phyloP scores from a whole-genome alignment of 805 yeast species.

The Ogataea corticis region DNA sequence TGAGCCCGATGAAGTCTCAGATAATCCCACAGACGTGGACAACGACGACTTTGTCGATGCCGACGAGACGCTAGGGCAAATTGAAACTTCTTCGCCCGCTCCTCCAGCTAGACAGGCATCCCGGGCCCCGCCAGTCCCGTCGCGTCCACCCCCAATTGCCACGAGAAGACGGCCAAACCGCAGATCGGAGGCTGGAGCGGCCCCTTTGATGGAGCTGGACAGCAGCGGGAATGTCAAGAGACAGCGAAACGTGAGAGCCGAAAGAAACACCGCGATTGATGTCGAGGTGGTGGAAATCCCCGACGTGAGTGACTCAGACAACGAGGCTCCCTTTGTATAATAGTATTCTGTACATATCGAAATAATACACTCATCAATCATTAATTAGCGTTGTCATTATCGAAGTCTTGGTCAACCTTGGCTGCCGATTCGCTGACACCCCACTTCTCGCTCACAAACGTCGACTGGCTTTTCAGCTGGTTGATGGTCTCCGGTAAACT shows the following conservation, averaged over 20 bases:
- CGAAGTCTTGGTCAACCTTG: slow-evolving; percentile 32
- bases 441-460: slow-evolving; percentile 35
- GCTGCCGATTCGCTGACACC: slow-evolving; percentile 37
- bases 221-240: slow-evolving; percentile 9
- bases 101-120: too few relatives aligned
- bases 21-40: slow-evolving; percentile 2
- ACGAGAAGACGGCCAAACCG: slow-evolving; percentile 6
- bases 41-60: slow-evolving; percentile 18
- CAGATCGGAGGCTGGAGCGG: background rate
- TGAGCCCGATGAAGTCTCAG: too few relatives aligned
- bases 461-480: slow-evolving; percentile 27
- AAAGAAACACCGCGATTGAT: background rate
- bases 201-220: slow-evolving; percentile 16
- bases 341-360: background rate
- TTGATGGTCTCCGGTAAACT: slow-evolving; percentile 30
- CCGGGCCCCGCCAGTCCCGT: too few relatives aligned
- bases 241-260: slow-evolving; percentile 9
- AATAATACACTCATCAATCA: background rate
- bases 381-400: slow-evolving; percentile 6
- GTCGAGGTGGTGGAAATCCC: background rate
- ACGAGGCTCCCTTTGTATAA: background rate
- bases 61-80: slow-evolving; percentile 5
- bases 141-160: background rate
- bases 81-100: background rate
- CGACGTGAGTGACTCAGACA: slow-evolving; percentile 4